These are phyloP conservation scores for Naganishia vaughanmartiniae DNA, from an alignment of 768 basidiomycete species.

Conservation along the genomic window DNA sequence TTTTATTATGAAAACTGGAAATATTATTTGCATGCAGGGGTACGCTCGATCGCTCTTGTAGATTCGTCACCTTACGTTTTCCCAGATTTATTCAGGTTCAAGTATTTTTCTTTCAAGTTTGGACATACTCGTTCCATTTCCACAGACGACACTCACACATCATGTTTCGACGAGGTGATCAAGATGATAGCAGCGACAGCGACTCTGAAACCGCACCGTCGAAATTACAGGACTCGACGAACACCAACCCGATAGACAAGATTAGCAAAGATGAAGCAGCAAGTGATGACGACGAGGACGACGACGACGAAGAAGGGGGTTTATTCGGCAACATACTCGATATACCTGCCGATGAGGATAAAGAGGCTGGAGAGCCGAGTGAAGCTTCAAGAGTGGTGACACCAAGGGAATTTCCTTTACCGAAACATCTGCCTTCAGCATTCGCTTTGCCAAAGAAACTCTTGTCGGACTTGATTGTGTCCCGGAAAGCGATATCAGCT, in stretches of 20 bases:
- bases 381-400: slow-evolving; percentile 56
- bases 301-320: slow-evolving; percentile 48
- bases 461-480: slow-evolving; percentile 51
- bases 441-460: slow-evolving; percentile 74
- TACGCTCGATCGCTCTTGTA: too few relatives aligned
- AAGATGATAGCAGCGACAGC: slow-evolving; percentile 22
- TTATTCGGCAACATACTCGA: slow-evolving; percentile 76
- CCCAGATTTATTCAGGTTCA: too few relatives aligned
- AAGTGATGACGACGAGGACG: slow-evolving; percentile 40
- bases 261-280: background rate
- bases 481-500: slow-evolving; percentile 12
- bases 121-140: too few relatives aligned
- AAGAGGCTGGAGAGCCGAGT: background rate
- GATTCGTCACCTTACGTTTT: too few relatives aligned
- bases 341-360: slow-evolving; percentile 41
- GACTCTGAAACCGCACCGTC: background rate
- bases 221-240: background rate
- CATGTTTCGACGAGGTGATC: slow-evolving; percentile 29
- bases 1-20: too few relatives aligned
- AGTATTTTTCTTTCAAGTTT: too few relatives aligned
- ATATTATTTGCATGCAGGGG: too few relatives aligned
- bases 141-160: too few relatives aligned
- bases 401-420: slow-evolving; percentile 68
- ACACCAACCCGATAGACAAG: background rate
- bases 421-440: slow-evolving; percentile 69